Evolutionary conservation across 1,139 yeast species (phyloP).

Genomic region (Taphrina confusa): DNA sequence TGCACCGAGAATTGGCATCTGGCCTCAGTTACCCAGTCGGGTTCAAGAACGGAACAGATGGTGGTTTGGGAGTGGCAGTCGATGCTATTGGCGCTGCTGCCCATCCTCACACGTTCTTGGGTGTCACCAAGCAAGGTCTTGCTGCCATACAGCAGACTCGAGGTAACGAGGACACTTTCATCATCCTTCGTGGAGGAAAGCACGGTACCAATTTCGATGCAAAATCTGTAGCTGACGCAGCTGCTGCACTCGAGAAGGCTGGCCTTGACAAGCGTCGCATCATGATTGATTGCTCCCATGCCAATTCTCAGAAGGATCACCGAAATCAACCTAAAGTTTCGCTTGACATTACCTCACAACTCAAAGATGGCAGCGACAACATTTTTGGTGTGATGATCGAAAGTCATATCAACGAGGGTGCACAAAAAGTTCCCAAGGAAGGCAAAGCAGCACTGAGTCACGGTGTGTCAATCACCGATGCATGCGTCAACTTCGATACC

Average conservation of each 20-base stretch:
- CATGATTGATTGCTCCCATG: slow-evolving; percentile 98
- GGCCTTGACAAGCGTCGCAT: slow-evolving; percentile 59
- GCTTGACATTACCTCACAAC: slow-evolving; percentile 71
- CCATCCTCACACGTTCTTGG: slow-evolving; percentile 89
- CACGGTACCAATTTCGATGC: slow-evolving; percentile 86
- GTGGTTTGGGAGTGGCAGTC: slow-evolving; percentile 83
- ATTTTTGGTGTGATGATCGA: slow-evolving; percentile 97
- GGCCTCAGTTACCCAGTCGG: slow-evolving; percentile 97
- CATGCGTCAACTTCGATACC: slow-evolving; percentile 87
- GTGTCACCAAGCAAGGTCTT: slow-evolving; percentile 91
- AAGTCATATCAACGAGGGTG: slow-evolving; percentile 84
- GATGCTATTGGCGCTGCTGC: slow-evolving; percentile 93
- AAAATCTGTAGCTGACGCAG: slow-evolving; percentile 54
- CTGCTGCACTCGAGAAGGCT: slow-evolving; percentile 66
- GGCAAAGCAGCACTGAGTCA: slow-evolving; percentile 68
- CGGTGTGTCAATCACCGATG: slow-evolving; percentile 95
- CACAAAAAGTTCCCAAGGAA: slow-evolving; percentile 78
- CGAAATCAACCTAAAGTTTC: slow-evolving; percentile 94
- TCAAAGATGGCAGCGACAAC: slow-evolving; percentile 64
- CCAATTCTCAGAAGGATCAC: slow-evolving; percentile 87
- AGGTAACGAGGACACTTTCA: slow-evolving; percentile 87
- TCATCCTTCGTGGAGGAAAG: slow-evolving; percentile 94
- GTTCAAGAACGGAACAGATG: slow-evolving; percentile 96
- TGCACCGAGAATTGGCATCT: slow-evolving; percentile 93
- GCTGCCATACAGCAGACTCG: slow-evolving; percentile 94